Evolutionary conservation across 164 flowering plant genomes (phyloP), one percentile per base, ranked within the genome.

Genomic region (Stephania yunnanensis): DNA sequence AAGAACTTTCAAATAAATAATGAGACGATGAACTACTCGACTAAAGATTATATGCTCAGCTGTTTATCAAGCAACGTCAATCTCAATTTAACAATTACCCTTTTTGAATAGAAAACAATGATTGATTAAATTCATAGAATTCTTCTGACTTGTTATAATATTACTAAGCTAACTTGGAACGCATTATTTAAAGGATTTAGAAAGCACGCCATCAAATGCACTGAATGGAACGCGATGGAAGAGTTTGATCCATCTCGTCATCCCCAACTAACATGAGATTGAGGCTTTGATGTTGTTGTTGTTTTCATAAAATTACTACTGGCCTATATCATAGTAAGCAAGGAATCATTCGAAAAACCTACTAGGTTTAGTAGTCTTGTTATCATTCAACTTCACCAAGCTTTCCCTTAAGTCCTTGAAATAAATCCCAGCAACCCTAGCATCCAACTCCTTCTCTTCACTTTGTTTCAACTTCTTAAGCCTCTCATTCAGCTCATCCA

Each of bases 401-500:
- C 86, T 79, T 2, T 84, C 79, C 73, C 89, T 86, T 74, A 90
- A 68, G 45, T 77, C 90, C 74, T 46, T 76, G 69, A 65, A 73
- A 0, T 78, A 9, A 13, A 81, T 19, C 8, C 87, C 84, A 0
- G 79, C 76, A 68, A 70, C 66, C 44, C 53, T 70, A 0, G 80
- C 48, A 72, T 82, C 75, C 1, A 72, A 55, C 83, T 84, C 88
- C 77, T 86, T 85, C 81, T 83, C 84, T 75, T 93, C 97, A 50
- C 82, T 66, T 81, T 82, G 89, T 79, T 88, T 87, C 82, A 92
- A 29, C 85, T 83, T 88, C 69, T 25, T 75, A 69, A 94, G 73
- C 85, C 98, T 85, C 80, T 90, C 91, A 84, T 81, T 87, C 85
- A 94, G 76, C 81, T 92, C 98, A 69, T 3, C 68, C 68, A 94